Conservation (phyloP, 768 basidiomycete species). For the Kwoniella botswanensis region DNA sequence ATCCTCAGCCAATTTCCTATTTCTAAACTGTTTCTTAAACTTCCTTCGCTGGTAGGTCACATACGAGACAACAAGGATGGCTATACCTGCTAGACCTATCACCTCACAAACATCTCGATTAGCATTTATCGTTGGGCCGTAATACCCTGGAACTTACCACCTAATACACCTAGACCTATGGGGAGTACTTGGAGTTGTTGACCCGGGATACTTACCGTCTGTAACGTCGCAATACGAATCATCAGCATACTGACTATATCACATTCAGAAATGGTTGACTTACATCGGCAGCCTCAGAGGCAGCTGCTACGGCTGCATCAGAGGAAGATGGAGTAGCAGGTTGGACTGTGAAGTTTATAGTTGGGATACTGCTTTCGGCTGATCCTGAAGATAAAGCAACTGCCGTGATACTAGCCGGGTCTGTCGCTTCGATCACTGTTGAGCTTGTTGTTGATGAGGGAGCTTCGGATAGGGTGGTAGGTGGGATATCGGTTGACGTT, state of each 20-base stretch:
- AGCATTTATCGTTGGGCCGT: neutral
- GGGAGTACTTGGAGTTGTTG: slow-evolving; percentile 43
- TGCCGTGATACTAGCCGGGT: no score
- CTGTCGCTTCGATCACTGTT: neutral
- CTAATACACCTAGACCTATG: slow-evolving; percentile 52
- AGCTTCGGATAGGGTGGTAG: neutral
- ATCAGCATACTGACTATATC: neutral
- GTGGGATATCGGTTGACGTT: neutral
- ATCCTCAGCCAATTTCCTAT: slow-evolving; percentile 39
- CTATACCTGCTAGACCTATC: slow-evolving; percentile 77
- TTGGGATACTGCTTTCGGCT: neutral
- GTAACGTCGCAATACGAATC: neutral
- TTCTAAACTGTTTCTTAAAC: slow-evolving; percentile 73
- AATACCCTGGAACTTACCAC: slow-evolving; percentile 23
- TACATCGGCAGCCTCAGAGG: slow-evolving; percentile 11
- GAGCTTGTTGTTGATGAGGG: slow-evolving; percentile 7
- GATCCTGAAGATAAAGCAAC: neutral
- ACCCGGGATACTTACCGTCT: slow-evolving; percentile 36
- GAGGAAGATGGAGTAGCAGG: neutral
- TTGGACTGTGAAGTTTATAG: neutral
- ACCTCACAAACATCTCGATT: no score
- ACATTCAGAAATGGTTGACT: neutral
- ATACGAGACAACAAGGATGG: slow-evolving; percentile 76
- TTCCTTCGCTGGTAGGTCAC: slow-evolving; percentile 87
- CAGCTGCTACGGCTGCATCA: neutral